Conservation (phyloP, 805 yeast genomes). For the Saturnispora besseyi region DNA sequence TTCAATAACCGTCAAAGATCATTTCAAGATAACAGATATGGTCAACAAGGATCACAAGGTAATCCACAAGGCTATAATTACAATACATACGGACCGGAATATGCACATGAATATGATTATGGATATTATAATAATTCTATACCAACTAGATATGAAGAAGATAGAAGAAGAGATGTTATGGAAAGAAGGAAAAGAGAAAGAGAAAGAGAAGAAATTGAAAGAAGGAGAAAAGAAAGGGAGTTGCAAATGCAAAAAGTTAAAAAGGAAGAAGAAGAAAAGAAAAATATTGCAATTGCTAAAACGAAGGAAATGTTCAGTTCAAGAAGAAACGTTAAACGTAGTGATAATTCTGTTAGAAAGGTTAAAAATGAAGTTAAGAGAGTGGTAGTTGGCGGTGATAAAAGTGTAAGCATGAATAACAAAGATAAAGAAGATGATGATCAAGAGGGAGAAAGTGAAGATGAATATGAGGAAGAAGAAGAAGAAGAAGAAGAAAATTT, state of each 20-base stretch:
- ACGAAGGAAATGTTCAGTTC: slow-evolving; percentile 6
- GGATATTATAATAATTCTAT: slow-evolving; percentile 7
- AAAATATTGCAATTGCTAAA: slow-evolving; percentile 5
- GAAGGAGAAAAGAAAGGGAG: not conserved
- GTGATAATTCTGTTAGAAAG: not conserved
- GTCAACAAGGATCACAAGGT: not conserved
- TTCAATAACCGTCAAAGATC: not conserved
- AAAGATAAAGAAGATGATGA: slow-evolving; percentile 32
- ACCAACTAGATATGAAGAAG: slow-evolving; percentile 6
- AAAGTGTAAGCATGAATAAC: not conserved
- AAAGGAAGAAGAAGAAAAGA: not conserved
- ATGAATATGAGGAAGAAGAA: slow-evolving; percentile 23
- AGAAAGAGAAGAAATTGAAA: not conserved
- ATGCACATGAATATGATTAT: not conserved
- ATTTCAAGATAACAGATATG: not conserved
- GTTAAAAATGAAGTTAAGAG: not conserved
- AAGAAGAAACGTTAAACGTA: slow-evolving; percentile 4
- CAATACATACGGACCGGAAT: not conserved
- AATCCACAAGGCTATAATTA: not conserved
- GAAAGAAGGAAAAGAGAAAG: not conserved
- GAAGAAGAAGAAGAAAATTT: not conserved
- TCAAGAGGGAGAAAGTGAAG: slow-evolving; percentile 44
- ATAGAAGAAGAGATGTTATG: not conserved
- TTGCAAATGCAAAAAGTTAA: not conserved
- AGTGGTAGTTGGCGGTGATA: not conserved